Evolutionary conservation across 441 rosid species (phyloP).

Genomic region (Cnidoscolus chayamansa): DNA sequence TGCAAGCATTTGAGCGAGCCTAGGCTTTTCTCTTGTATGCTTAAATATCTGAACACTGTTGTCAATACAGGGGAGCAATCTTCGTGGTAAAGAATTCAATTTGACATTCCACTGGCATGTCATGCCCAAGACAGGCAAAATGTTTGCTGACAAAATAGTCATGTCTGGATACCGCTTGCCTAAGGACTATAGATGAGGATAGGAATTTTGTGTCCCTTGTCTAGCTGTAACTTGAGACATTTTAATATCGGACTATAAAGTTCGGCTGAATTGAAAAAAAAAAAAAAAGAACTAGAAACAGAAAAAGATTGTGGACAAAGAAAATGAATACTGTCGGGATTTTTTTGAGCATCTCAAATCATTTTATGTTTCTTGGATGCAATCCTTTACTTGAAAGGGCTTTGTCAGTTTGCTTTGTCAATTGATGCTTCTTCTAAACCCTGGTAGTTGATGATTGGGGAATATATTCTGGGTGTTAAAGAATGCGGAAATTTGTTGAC

Average conservation of each 20-base stretch:
- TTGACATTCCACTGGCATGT: conserved; percentile 97
- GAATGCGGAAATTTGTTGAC: too few relatives aligned
- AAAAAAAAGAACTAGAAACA: conserved; percentile 19
- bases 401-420: too few relatives aligned
- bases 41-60: conserved; percentile 16
- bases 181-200: conserved; percentile 62
- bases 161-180: conserved; percentile 82
- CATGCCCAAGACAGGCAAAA: conserved; percentile 97
- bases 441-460: too few relatives aligned
- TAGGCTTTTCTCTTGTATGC: background rate
- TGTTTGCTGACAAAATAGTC: conserved; percentile 77
- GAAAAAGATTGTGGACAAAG: background rate
- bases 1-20: background rate
- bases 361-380: too few relatives aligned
- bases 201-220: background rate
- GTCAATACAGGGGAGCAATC: conserved; percentile 65
- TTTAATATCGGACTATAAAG: conserved; percentile 21
- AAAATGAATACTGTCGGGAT: conserved; percentile 7
- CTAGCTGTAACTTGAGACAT: conserved; percentile 35
- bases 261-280: conserved; percentile 4
- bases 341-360: conserved; percentile 1
- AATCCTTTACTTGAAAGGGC: too few relatives aligned
- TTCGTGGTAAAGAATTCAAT: conserved; percentile 88
- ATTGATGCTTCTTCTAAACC: too few relatives aligned
- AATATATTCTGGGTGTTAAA: too few relatives aligned